phyloP scores from a whole-genome alignment of 2,329 filamentous ascomycete species.

The Penicillium sp. region DNA sequence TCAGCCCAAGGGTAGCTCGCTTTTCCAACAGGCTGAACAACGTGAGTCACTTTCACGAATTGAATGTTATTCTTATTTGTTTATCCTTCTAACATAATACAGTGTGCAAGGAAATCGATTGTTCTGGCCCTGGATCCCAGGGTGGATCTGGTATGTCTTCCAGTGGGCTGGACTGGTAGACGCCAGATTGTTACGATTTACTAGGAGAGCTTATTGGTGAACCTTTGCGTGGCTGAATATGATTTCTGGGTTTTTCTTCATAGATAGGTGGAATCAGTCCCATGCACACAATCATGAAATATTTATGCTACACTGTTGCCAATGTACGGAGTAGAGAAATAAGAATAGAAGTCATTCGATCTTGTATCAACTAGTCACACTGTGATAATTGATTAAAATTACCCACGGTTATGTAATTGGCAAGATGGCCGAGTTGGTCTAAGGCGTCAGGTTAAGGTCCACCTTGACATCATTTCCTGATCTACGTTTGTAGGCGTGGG shows the following conservation, averaged over 20 bases:
- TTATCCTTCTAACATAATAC: not conserved
- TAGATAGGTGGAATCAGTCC: too few species aligned
- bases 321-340: too few species aligned
- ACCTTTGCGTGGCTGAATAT: too few species aligned
- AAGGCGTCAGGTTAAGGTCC: slow-evolving; percentile 35
- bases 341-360: too few species aligned
- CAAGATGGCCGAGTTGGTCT: slow-evolving; percentile 36
- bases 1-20: slow-evolving; percentile 23
- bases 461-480: slow-evolving; percentile 26
- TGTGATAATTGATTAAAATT: too few species aligned
- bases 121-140: slow-evolving; percentile 8
- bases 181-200: not conserved
- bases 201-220: too few species aligned
- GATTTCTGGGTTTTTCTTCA: too few species aligned
- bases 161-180: slow-evolving; percentile 17
- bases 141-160: not conserved
- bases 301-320: too few species aligned
- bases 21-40: slow-evolving; percentile 31
- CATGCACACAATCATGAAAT: too few species aligned
- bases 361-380: too few species aligned
- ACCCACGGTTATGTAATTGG: slow-evolving; percentile 1
- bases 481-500: slow-evolving; percentile 22
- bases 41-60: slow-evolving; percentile 12
- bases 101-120: slow-evolving; percentile 26
- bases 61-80: too few species aligned